phyloP scores from a whole-genome alignment of 2,329 filamentous ascomycete species.

The Dactylellina haptotyla region DNA sequence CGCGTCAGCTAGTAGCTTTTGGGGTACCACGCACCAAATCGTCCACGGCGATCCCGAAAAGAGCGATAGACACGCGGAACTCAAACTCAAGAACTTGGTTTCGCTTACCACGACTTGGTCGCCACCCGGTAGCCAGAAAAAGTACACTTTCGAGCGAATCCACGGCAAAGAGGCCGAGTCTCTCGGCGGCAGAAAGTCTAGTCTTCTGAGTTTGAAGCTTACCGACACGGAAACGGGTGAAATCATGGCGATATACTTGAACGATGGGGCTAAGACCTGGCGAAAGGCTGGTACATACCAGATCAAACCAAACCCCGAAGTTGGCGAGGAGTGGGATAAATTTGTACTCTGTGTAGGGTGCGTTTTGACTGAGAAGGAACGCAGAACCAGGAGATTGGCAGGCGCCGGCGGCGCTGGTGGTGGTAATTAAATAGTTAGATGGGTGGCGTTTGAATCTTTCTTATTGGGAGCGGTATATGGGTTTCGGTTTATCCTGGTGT shows the following conservation, averaged over 20 bases:
- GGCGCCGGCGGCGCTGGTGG: conserved; percentile 5
- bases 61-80: conserved; percentile 2
- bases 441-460: too few relatives aligned
- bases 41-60: conserved; percentile 18
- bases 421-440: conserved; percentile 2
- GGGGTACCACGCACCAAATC: conserved; percentile 24
- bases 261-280: conserved; percentile 39
- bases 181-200: conserved; percentile 27
- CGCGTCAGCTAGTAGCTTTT: conserved; percentile 31
- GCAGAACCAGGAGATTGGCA: conserved; percentile 31
- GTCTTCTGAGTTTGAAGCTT: conserved; percentile 33
- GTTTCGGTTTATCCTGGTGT: too few relatives aligned
- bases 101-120: conserved; percentile 43
- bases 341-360: conserved; percentile 23
- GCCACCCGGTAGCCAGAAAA: conserved; percentile 25
- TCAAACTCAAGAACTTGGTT: conserved; percentile 31
- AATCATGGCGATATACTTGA: conserved; percentile 39
- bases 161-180: conserved; percentile 36
- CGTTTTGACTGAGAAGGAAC: conserved; percentile 44
- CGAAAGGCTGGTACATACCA: conserved; percentile 41
- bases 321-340: conserved; percentile 41
- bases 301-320: conserved; percentile 34
- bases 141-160: conserved; percentile 37
- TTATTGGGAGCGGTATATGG: too few relatives aligned
- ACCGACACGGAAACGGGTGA: conserved; percentile 39